Base-by-base conservation (phyloP, 23 red algal species). In the Porphyridium purpureum region DNA sequence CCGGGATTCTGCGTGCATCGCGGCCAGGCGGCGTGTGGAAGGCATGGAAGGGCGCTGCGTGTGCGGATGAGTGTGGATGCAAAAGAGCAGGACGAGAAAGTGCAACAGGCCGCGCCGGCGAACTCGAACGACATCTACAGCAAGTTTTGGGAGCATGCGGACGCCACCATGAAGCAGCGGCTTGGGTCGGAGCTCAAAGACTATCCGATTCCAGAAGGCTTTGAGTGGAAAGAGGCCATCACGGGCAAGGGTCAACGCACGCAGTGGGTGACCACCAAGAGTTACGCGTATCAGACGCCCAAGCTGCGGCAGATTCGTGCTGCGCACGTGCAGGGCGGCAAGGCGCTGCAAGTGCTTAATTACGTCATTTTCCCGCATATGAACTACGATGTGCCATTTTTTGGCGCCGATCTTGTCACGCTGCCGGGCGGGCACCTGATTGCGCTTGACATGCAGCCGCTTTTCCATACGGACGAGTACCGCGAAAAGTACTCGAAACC, bases 391-490 rank as follows among this genome's bases (percentile, higher is more conserved):
- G 54, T 93, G 33, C 84, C 84, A 7, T 93, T 93, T 50, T 93
- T 93, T 42, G 84, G 84, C 4, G 84, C 84, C 27, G 84, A 93
- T 68, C 69, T 93, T 4, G 84, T 93, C 32, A 93, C 84, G 5
- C 46, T 93, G 40, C 84, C 84, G 4, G 84, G 84, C 34, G 84
- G 84, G 24, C 84, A 93, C 64, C 58, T 93, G 29, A 93, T 93
- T 60, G 84, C 84, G 15, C 52, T 93, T 22, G 84, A 93, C 62
- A 93, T 93, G 84, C 84, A 93, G 51, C 84, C 84, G 3, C 61
- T 93, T 36, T 93, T 93, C 33, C 84, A 93, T 27, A 76, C 26
- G 0, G 73, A 81, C 28, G 60, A 74, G 17, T 93, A 93, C 67
- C 57, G 52, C 32, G 35, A 23, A 0, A 50, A 75, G 46, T 93